Evolutionary conservation across 345 rosid species (phyloP).

Genomic region (Durio zibethinus): DNA sequence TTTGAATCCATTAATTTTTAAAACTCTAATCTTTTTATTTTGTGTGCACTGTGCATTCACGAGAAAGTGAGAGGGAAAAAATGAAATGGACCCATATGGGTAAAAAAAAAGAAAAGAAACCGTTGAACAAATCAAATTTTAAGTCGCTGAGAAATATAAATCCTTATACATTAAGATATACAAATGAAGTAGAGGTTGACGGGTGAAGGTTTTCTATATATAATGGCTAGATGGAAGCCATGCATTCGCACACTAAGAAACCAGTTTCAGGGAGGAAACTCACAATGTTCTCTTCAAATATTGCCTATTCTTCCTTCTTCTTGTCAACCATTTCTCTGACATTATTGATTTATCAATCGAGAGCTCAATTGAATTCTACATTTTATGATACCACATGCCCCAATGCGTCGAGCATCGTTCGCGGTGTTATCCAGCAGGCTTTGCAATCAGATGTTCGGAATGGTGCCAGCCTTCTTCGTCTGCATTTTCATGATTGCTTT

Average conservation of each 20-base stretch:
- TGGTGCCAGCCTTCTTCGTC: conserved; percentile 70
- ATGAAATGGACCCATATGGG: neutral
- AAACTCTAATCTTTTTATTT: neutral
- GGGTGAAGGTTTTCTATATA: neutral
- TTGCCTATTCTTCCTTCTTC: neutral
- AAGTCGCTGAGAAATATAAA: neutral
- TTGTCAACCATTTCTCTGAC: neutral
- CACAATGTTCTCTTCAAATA: neutral
- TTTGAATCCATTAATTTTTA: neutral
- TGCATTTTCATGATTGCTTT: conserved; percentile 82
- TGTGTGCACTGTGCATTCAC: too few relatives aligned
- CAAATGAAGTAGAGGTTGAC: neutral
- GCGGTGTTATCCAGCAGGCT: conserved; percentile 54
- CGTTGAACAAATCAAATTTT: neutral
- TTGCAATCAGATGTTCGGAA: conserved; percentile 55
- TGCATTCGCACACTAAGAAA: neutral
- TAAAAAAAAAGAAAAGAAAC: neutral
- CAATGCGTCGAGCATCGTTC: conserved; percentile 51
- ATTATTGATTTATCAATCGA: neutral
- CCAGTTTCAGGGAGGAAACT: neutral
- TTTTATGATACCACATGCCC: conserved; percentile 64
- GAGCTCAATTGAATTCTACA: conserved; percentile 53
- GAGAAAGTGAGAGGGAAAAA: neutral
- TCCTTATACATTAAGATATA: neutral
- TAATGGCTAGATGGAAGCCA: conserved; percentile 4